Percentiles rank a stretch among this genome's conserved stretches.
Evolutionary conservation across 2,329 filamentous ascomycete species (phyloP).

Genomic region (Pezicula carpinea): DNA sequence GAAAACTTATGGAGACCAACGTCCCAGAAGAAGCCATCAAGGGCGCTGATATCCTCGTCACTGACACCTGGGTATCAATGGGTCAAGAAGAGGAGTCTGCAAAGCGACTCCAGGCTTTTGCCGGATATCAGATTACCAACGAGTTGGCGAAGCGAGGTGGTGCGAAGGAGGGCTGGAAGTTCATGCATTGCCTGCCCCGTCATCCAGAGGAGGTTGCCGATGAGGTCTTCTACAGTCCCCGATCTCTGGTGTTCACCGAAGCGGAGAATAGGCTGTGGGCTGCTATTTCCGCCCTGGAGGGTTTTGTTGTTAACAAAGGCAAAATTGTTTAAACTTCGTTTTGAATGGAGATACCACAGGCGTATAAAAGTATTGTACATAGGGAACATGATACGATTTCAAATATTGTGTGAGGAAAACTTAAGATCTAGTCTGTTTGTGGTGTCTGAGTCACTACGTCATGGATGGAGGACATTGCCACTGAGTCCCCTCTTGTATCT

Average conservation of each 20-base stretch:
- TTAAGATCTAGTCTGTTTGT: no score
- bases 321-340: background rate
- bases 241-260: conserved; percentile 87
- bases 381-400: no score
- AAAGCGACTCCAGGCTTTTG: conserved; percentile 75
- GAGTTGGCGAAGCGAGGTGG: conserved; percentile 80
- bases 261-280: conserved; percentile 94
- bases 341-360: background rate
- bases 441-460: no score
- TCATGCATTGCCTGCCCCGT: conserved; percentile 96
- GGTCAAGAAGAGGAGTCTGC: conserved; percentile 84
- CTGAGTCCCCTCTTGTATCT: no score
- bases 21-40: conserved; percentile 80
- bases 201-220: conserved; percentile 91
- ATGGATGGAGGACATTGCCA: no score
- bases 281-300: conserved; percentile 46
- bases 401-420: no score
- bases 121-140: conserved; percentile 85
- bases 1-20: conserved; percentile 69
- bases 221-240: conserved; percentile 84
- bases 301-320: background rate
- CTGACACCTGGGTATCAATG: conserved; percentile 98
- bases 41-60: conserved; percentile 84
- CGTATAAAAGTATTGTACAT: no score
- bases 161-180: conserved; percentile 87